These are phyloP conservation scores for Wickerhamomyces chaumierensis DNA, from an alignment of 805 yeast species.

Conservation along the genomic window DNA sequence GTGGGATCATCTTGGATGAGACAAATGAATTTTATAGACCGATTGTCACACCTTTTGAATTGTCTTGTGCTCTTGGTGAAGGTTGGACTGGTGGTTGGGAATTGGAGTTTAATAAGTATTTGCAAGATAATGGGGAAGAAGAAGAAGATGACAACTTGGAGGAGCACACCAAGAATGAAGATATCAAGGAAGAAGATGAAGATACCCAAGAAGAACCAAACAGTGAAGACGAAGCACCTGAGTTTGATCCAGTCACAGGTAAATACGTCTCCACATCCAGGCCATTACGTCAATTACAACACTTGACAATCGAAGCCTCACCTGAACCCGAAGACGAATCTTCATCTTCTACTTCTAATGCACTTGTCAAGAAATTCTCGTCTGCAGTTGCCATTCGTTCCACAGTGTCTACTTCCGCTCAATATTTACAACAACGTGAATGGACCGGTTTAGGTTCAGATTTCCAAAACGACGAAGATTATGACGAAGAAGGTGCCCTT, in stretches of 20 bases:
- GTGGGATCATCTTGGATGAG: slow-evolving; percentile 80
- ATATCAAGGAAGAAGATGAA: slow-evolving; percentile 18
- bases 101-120: slow-evolving; percentile 57
- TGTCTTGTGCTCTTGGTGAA: slow-evolving; percentile 66
- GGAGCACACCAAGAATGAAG: slow-evolving; percentile 15
- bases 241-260: slow-evolving; percentile 85
- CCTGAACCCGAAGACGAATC: slow-evolving; percentile 16
- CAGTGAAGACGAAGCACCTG: slow-evolving; percentile 53
- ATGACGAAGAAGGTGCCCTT: slow-evolving; percentile 53
- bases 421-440: slow-evolving; percentile 51
- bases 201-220: slow-evolving; percentile 19
- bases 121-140: slow-evolving; percentile 23
- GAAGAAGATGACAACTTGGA: slow-evolving; percentile 17
- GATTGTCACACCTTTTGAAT: slow-evolving; percentile 86
- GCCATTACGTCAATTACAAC: slow-evolving; percentile 62
- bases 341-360: slow-evolving; percentile 7
- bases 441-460: slow-evolving; percentile 95
- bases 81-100: slow-evolving; percentile 94
- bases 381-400: slow-evolving; percentile 53
- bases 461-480: slow-evolving; percentile 27
- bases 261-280: slow-evolving; percentile 52
- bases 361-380: slow-evolving; percentile 46
- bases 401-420: slow-evolving; percentile 85
- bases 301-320: slow-evolving; percentile 45
- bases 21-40: slow-evolving; percentile 79